Base-by-base conservation (phyloP, 2,329 filamentous ascomycete genomes). In the Lizonia empirigonia region DNA sequence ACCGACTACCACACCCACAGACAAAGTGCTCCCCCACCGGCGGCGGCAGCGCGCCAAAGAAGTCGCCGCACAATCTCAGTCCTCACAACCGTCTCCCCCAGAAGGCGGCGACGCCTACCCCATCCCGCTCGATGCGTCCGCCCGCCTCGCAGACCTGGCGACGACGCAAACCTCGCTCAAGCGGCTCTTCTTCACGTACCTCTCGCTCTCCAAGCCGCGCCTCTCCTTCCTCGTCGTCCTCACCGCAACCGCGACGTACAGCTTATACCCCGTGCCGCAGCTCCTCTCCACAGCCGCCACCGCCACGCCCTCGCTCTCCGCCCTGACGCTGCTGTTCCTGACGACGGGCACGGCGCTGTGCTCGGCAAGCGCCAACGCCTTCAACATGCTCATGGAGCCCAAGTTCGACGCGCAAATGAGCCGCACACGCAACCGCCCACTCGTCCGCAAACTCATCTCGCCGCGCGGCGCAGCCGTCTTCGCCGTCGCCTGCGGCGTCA, bases 341-440 rank as follows among this genome's bases (percentile, higher is more conserved):
- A 96, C 93, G 0, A 85, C 85, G 4, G 93, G 94, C 53, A 97
- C 94, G 0, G 86, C 92, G 4, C 81, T 97, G 16, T 94, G 90
- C 72, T 89, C 85, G n/a, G 91, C 92, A 34, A 90, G 89, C 52
- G 94, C 94, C 34, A 99, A 99, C 71, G 85, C 94, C 1, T 80
- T 97, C 60, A 99, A 99, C 75, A 99, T 99, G 94, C 85, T 97
- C 51, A 91, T 97, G 75, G 94, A 99, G 75, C 89, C 87, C 8
- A 81, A 86, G 53, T 92, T 92, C 68, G 94, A 99, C 73, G 90
- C 91, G 36, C 85, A 89, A 65, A 99, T 99, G 94, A 86, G 84
- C 27, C 85, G 94, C n/a, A 99, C 94, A 2, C 84, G 90, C 22
- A 97, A 97, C 63, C 79, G 94, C 4, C 94, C 94, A 0, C 80